These are phyloP conservation scores for Capniomyces stellatus DNA, from an alignment of 371 early-diverging fungal species.

Conservation along the genomic window DNA sequence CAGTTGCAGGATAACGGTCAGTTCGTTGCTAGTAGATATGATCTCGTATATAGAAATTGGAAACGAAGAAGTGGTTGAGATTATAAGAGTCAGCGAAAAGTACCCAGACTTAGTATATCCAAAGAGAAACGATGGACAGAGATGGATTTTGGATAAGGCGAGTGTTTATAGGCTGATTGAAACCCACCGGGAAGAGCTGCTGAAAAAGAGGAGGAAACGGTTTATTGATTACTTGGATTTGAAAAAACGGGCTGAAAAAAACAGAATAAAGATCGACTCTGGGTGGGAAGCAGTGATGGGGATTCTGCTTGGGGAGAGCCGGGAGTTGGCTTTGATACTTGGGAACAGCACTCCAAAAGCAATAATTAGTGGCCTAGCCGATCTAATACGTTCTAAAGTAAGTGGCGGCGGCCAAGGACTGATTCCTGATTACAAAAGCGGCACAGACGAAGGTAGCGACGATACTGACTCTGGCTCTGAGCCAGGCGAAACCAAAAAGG, in stretches of 20 bases:
- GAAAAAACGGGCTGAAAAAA: neutral
- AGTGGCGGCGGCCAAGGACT: too few relatives aligned
- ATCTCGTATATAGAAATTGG: neutral
- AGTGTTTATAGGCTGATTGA: neutral
- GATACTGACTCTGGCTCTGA: too few relatives aligned
- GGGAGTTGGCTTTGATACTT: neutral
- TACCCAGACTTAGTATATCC: neutral
- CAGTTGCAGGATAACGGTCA: too few relatives aligned
- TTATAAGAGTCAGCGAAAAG: neutral
- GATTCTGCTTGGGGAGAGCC: neutral
- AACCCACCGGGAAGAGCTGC: neutral
- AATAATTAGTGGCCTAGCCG: neutral
- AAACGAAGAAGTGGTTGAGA: neutral
- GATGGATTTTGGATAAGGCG: neutral
- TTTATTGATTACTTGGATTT: neutral
- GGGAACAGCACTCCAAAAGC: neutral
- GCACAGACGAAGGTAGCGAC: too few relatives aligned
- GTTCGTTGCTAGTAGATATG: neutral
- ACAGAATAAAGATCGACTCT: neutral
- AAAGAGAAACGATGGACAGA: neutral
- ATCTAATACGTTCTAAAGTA: too few relatives aligned
- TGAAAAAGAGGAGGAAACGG: neutral
- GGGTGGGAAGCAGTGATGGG: neutral
- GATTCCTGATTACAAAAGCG: too few relatives aligned
- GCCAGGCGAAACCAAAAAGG: too few relatives aligned